These are phyloP conservation scores for Rhodofomes roseus DNA, from an alignment of 1,284 basidiomycete genomes.

Conservation along the genomic window DNA sequence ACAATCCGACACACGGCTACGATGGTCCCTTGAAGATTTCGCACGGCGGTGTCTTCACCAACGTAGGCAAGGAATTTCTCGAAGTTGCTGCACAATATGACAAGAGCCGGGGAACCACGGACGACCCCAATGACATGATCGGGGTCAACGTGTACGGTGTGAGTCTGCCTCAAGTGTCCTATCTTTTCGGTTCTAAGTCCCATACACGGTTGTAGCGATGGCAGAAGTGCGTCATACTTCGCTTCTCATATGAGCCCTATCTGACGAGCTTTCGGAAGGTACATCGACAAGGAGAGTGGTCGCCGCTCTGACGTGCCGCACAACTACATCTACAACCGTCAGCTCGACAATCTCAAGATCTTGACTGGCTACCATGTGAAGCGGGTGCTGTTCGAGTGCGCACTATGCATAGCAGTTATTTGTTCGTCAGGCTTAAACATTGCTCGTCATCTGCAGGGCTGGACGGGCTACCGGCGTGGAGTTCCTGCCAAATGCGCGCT, in stretches of 20 bases:
- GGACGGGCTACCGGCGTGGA: slow-evolving; percentile 54
- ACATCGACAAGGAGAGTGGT: slow-evolving; percentile 49
- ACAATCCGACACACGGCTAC: slow-evolving; percentile 24
- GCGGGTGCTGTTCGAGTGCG: slow-evolving; percentile 25
- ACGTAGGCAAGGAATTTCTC: slow-evolving; percentile 33
- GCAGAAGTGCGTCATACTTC: slow-evolving; percentile 2
- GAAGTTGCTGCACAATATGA: slow-evolving; percentile 43
- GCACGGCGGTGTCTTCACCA: slow-evolving; percentile 15
- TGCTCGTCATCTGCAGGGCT: slow-evolving; percentile 28
- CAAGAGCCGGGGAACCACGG: slow-evolving; percentile 15
- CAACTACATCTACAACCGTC: slow-evolving; percentile 47
- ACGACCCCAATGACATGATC: slow-evolving; percentile 23
- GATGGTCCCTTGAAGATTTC: slow-evolving; percentile 25
- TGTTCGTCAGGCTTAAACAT: too few relatives aligned
- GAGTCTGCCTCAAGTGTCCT: not conserved
- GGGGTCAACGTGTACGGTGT: slow-evolving; percentile 27
- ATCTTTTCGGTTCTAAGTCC: not conserved
- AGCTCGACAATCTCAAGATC: slow-evolving; percentile 21
- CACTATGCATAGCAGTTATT: not conserved
- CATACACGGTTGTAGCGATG: not conserved
- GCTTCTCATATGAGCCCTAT: not conserved
- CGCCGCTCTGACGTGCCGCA: slow-evolving; percentile 57
- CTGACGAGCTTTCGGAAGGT: slow-evolving; percentile 30
- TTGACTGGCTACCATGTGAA: slow-evolving; percentile 24
- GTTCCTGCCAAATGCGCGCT: slow-evolving; percentile 38